phyloP scores from a whole-genome alignment of 2,329 filamentous ascomycete genomes.

The Botryotinia narcissicola region DNA sequence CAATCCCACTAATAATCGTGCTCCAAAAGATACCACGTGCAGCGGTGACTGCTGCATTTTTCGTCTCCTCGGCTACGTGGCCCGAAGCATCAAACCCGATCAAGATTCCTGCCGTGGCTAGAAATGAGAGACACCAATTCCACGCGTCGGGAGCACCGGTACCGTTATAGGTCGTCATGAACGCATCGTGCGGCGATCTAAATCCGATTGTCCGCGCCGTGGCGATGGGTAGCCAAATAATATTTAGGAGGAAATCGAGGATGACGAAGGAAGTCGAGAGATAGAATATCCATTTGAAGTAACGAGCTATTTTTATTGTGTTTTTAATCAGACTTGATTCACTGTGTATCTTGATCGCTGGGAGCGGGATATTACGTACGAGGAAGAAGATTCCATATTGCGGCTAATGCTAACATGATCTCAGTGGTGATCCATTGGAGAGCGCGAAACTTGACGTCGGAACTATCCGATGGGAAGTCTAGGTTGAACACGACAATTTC shows the following conservation, averaged over 20 bases:
- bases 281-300: slow-evolving; percentile 24
- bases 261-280: slow-evolving; percentile 21
- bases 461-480: slow-evolving; percentile 20
- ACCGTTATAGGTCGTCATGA: slow-evolving; percentile 25
- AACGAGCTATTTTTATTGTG: neutral
- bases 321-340: neutral
- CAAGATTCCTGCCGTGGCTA: slow-evolving; percentile 23
- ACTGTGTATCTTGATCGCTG: neutral
- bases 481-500: slow-evolving; percentile 24
- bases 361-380: neutral
- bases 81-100: slow-evolving; percentile 24
- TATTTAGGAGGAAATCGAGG: slow-evolving; percentile 23
- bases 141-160: slow-evolving; percentile 16
- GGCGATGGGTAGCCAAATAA: slow-evolving; percentile 24
- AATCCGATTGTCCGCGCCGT: slow-evolving; percentile 22
- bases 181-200: slow-evolving; percentile 20
- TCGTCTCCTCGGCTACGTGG: slow-evolving; percentile 25
- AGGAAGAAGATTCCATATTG: slow-evolving; percentile 23
- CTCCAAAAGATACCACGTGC: slow-evolving; percentile 25
- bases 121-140: slow-evolving; percentile 24
- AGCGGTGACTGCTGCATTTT: slow-evolving; percentile 20
- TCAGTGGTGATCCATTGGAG: slow-evolving; percentile 23
- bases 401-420: slow-evolving; percentile 21
- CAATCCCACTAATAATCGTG: slow-evolving; percentile 21
- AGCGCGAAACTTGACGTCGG: slow-evolving; percentile 22